Evolutionary conservation across 768 basidiomycete genomes (phyloP).

Genomic region (Kwoniella pini): DNA sequence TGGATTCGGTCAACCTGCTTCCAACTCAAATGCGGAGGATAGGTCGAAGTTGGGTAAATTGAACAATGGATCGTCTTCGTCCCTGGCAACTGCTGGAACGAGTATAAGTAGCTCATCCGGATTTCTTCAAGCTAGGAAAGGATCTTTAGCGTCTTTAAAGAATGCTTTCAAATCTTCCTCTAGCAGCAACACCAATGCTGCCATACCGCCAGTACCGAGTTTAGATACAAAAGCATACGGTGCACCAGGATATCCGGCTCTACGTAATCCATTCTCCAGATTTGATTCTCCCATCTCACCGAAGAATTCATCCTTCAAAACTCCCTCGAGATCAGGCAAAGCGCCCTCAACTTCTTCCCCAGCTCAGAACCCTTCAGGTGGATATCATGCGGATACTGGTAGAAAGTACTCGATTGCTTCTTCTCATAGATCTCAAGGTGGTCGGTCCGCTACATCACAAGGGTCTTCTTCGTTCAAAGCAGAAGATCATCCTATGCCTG

Average conservation of each 20-base stretch:
- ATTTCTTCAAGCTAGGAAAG: slow-evolving; percentile 38
- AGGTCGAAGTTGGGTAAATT: slow-evolving; percentile 34
- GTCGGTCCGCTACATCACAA: slow-evolving; percentile 36
- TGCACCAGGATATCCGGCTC: slow-evolving; percentile 40
- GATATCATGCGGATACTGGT: slow-evolving; percentile 19
- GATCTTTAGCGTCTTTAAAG: slow-evolving; percentile 41
- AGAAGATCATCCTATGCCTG: slow-evolving; percentile 41
- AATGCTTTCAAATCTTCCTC: slow-evolving; percentile 44
- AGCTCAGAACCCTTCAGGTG: slow-evolving; percentile 12
- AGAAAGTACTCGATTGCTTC: slow-evolving; percentile 42
- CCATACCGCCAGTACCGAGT: slow-evolving; percentile 39
- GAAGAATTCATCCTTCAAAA: slow-evolving; percentile 18
- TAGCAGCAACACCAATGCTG: background rate
- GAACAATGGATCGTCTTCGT: slow-evolving; percentile 44
- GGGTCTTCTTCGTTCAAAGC: slow-evolving; percentile 38
- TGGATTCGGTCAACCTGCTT: slow-evolving; percentile 13
- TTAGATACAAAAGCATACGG: slow-evolving; percentile 29
- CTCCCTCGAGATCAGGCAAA: slow-evolving; percentile 20
- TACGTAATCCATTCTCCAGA: slow-evolving; percentile 49
- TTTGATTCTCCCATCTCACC: slow-evolving; percentile 41
- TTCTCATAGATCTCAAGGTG: slow-evolving; percentile 33
- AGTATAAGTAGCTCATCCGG: slow-evolving; percentile 31
- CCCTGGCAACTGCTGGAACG: slow-evolving; percentile 32
- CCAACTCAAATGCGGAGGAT: slow-evolving; percentile 11
- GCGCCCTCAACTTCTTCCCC: slow-evolving; percentile 24